Conservation (phyloP, 352 stramenopile species). For the Phytopythium helicoides region DNA sequence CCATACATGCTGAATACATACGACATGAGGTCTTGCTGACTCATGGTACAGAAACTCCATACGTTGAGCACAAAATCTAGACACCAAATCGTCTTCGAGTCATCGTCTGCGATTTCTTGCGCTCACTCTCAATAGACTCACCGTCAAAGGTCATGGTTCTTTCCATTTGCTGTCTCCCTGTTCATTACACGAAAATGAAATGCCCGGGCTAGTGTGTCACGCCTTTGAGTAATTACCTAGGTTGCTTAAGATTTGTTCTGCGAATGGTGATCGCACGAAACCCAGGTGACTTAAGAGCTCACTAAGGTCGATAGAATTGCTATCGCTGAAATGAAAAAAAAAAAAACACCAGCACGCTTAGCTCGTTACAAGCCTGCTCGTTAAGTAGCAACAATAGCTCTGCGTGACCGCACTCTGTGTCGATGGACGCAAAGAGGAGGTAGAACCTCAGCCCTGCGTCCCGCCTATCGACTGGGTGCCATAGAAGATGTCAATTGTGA, state of each 20-base stretch:
- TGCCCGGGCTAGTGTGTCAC: too few relatives aligned
- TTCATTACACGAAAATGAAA: neutral
- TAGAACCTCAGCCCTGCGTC: conserved; percentile 39
- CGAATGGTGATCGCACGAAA: conserved; percentile 35
- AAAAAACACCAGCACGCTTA: neutral
- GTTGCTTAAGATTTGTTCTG: conserved; percentile 53
- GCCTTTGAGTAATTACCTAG: conserved; percentile 26
- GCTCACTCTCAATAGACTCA: neutral
- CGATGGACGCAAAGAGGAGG: conserved; percentile 45
- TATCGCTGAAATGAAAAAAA: conserved; percentile 18
- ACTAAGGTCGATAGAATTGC: conserved; percentile 53
- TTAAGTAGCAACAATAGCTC: neutral
- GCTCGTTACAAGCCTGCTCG: too few relatives aligned
- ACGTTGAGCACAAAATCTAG: conserved; percentile 55
- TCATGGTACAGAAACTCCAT: conserved; percentile 66
- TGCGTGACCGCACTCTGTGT: conserved; percentile 28
- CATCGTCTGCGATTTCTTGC: too few relatives aligned
- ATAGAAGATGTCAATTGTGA: neutral
- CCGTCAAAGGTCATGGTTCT: conserved; percentile 46
- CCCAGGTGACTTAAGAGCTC: conserved; percentile 46
- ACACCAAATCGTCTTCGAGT: neutral
- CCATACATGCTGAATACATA: conserved; percentile 52
- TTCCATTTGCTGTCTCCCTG: conserved; percentile 37
- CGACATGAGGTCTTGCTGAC: conserved; percentile 23
- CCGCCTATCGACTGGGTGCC: conserved; percentile 30